phyloP scores from a whole-genome alignment of 345 rosid species.

The Boechera stricta region DNA sequence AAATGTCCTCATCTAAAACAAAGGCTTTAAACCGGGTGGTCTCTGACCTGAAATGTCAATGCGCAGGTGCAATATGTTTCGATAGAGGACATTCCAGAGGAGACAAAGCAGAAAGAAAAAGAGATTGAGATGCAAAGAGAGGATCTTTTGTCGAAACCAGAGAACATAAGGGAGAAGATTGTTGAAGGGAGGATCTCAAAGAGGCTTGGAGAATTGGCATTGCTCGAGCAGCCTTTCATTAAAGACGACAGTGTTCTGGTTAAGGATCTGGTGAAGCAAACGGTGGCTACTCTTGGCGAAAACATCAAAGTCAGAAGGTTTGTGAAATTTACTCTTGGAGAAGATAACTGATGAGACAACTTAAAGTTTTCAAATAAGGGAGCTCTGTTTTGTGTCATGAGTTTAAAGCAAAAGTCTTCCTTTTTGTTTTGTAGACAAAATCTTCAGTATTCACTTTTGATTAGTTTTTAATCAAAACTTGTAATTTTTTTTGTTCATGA shows the following conservation, averaged over 20 bases:
- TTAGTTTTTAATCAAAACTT: conserved; percentile 30
- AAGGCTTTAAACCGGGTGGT: not conserved
- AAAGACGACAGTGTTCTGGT: conserved; percentile 73
- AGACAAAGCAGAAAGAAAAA: conserved; percentile 63
- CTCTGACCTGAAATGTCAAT: conserved; percentile 21
- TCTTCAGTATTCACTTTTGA: conserved; percentile 31
- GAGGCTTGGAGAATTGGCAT: conserved; percentile 83
- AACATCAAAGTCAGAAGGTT: conserved; percentile 83
- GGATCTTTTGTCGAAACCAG: conserved; percentile 85
- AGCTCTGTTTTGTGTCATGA: conserved; percentile 27
- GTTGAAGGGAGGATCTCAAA: conserved; percentile 87
- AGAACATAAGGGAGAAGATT: conserved; percentile 82
- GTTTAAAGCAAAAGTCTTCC: conserved; percentile 16
- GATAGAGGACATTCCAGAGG: conserved; percentile 67
- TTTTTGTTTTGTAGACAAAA: conserved; percentile 35
- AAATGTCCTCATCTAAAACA: conserved; percentile 15
- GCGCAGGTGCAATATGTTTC: conserved; percentile 69
- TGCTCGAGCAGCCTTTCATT: conserved; percentile 79
- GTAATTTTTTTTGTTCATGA: conserved; percentile 40
- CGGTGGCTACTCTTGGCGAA: conserved; percentile 88
- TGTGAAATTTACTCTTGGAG: conserved; percentile 74
- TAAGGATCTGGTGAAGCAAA: conserved; percentile 85
- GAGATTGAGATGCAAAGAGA: conserved; percentile 96
- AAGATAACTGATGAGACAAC: conserved; percentile 43
- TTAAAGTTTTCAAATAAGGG: conserved; percentile 36